These are phyloP conservation scores for Helotiales sp. DNA, from an alignment of 2,329 filamentous ascomycete genomes.

Conservation along the genomic window DNA sequence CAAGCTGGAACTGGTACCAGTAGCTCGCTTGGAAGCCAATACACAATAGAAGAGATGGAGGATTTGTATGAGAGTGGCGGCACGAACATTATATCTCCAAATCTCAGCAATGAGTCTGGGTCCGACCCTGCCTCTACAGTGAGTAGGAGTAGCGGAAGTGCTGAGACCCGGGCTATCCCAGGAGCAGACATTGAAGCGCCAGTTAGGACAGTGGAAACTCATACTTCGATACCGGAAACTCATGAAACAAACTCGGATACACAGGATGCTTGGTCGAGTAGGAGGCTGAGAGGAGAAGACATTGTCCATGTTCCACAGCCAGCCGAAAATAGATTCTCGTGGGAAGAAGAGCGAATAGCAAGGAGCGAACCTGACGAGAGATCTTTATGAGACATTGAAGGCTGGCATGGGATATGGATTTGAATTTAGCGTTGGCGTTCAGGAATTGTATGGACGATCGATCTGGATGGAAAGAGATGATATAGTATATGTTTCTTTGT, in stretches of 20 bases:
- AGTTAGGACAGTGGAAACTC: slow-evolving; percentile 4
- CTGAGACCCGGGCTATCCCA: slow-evolving; percentile 4
- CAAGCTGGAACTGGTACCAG: slow-evolving; percentile 12
- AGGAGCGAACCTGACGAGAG: neutral
- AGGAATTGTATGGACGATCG: neutral
- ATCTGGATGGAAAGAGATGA: neutral
- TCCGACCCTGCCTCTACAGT: slow-evolving; percentile 3
- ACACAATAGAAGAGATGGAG: slow-evolving; percentile 50
- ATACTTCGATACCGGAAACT: neutral
- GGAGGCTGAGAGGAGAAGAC: slow-evolving; percentile 26
- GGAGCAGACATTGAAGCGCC: neutral
- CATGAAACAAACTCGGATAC: slow-evolving; percentile 13
- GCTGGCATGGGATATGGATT: neutral
- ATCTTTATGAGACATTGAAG: neutral
- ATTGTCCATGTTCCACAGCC: slow-evolving; percentile 29
- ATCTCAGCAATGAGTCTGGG: slow-evolving; percentile 1
- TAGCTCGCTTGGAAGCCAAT: slow-evolving; percentile 55
- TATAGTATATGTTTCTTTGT: neutral
- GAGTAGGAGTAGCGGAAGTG: slow-evolving; percentile 4
- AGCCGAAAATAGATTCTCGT: slow-evolving; percentile 28
- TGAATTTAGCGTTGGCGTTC: neutral
- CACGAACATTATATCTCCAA: slow-evolving; percentile 11
- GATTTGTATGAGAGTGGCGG: slow-evolving; percentile 17
- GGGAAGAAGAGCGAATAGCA: slow-evolving; percentile 27
- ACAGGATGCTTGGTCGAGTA: slow-evolving; percentile 19